These are phyloP conservation scores for Multifurca ochricompacta DNA, from an alignment of 768 basidiomycete species.

Conservation along the genomic window DNA sequence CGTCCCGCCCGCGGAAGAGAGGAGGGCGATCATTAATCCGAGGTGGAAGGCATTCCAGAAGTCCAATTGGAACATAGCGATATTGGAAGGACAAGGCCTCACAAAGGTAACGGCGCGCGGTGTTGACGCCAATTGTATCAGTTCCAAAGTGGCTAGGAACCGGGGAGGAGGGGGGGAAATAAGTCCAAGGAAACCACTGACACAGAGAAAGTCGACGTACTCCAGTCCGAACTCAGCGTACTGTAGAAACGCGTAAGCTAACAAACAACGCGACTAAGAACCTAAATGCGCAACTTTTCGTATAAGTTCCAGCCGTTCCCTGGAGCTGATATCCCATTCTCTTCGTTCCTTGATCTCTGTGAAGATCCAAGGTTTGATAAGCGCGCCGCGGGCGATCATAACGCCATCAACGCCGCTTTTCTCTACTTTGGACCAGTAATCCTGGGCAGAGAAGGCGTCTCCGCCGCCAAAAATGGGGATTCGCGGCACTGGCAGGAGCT, in stretches of 20 bases:
- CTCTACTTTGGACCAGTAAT: slow-evolving; percentile 72
- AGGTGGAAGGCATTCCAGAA: slow-evolving; percentile 75
- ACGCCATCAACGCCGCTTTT: slow-evolving; percentile 85
- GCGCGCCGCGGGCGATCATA: slow-evolving; percentile 90
- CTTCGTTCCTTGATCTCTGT: slow-evolving; percentile 88
- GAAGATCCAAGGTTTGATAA: slow-evolving; percentile 96
- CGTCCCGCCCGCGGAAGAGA: slow-evolving; percentile 78
- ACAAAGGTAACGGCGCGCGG: slow-evolving; percentile 86
- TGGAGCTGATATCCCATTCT: slow-evolving; percentile 89
- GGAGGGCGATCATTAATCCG: slow-evolving; percentile 89
- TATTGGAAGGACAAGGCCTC: slow-evolving; percentile 95
- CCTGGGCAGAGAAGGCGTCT: slow-evolving; percentile 84
- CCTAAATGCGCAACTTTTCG: slow-evolving; percentile 46
- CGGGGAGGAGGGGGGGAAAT: neutral
- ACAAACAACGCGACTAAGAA: neutral
- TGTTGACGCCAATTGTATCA: slow-evolving; percentile 84
- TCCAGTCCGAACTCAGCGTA: slow-evolving; percentile 82
- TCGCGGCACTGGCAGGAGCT: slow-evolving; percentile 51
- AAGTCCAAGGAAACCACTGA: neutral
- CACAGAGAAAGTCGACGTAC: slow-evolving; percentile 31
- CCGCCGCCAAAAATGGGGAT: slow-evolving; percentile 97
- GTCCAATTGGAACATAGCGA: slow-evolving; percentile 90
- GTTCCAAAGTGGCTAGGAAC: slow-evolving; percentile 69
- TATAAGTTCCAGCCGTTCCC: slow-evolving; percentile 74
- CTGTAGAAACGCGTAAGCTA: slow-evolving; percentile 30